A percentile compares a stretch with the other conserved stretches of the same genome.
phyloP scores from a whole-genome alignment of 306 rosid genomes.

The Luffa acutangula region DNA sequence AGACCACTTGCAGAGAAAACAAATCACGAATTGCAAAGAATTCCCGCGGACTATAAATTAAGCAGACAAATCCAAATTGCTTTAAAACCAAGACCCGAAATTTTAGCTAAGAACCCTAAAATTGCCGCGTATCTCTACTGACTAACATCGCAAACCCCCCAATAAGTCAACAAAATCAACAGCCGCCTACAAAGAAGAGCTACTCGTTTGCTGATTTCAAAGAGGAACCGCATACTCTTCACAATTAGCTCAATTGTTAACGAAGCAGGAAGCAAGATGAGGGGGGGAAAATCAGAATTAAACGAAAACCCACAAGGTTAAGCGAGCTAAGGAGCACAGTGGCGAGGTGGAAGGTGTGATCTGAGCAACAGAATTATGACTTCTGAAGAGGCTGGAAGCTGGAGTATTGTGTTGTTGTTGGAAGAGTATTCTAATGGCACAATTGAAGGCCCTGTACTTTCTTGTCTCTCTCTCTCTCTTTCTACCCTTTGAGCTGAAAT shows the following conservation, averaged over 20 bases:
- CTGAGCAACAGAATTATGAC: slow-evolving; percentile 4
- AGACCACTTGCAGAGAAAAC: background rate
- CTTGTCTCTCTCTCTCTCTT: background rate
- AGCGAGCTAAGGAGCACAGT: background rate
- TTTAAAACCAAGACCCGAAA: background rate
- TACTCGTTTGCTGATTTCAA: background rate
- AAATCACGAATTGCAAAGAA: background rate
- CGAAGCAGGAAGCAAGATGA: background rate
- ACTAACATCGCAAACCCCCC: slow-evolving; percentile 5
- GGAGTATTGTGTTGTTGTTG: background rate
- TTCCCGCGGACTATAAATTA: background rate
- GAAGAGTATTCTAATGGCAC: background rate
- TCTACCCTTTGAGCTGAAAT: slow-evolving; percentile 1
- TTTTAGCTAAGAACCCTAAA: slow-evolving; percentile 9
- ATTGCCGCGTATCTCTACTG: background rate
- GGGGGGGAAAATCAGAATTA: background rate
- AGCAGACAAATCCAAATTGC: background rate
- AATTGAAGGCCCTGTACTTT: background rate
- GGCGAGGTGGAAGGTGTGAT: slow-evolving; percentile 4
- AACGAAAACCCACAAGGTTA: slow-evolving; percentile 6
- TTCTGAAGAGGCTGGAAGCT: background rate
- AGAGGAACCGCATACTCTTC: background rate
- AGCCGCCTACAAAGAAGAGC: background rate
- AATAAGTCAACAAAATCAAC: background rate
- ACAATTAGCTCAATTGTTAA: background rate